phyloP scores from a whole-genome alignment of 2,329 filamentous ascomycete species.

The Fusarium robinianum region DNA sequence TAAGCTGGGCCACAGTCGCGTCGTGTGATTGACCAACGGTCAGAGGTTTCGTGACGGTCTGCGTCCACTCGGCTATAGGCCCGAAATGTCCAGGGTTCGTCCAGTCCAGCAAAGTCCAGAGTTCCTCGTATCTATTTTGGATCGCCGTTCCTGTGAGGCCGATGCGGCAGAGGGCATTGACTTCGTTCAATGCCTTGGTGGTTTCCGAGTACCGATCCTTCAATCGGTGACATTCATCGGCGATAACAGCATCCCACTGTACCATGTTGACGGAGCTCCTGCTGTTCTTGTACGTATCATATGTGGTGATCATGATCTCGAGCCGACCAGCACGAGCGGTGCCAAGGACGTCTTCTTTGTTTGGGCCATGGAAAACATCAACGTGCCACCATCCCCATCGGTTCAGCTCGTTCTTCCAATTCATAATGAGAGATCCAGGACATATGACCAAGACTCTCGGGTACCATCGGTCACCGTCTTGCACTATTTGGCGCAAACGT shows the following conservation, averaged over 20 bases:
- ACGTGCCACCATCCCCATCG: constrained; percentile 97
- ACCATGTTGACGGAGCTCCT: constrained; percentile 77
- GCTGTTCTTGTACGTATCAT: constrained; percentile 84
- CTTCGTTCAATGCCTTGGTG: constrained; percentile 83
- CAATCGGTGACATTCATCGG: constrained; percentile 89
- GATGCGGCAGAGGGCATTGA: constrained; percentile 91
- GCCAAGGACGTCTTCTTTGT: constrained; percentile 70
- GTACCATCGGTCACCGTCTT: constrained; percentile 71
- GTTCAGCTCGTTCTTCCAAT: constrained; percentile 85
- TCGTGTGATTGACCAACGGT: constrained; percentile 91
- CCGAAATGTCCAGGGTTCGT: constrained; percentile 79
- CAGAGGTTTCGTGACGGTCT: constrained; percentile 76
- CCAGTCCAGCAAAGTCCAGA: constrained; percentile 97
- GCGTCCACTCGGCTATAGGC: constrained; percentile 73
- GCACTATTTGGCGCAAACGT: constrained; percentile 83
- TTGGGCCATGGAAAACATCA: constrained; percentile 75
- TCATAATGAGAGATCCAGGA: constrained; percentile 83
- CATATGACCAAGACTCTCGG: constrained; percentile 79
- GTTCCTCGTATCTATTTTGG: constrained; percentile 95
- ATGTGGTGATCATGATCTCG: constrained; percentile 94
- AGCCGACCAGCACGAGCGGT: constrained; percentile 75
- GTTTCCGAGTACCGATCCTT: constrained; percentile 80
- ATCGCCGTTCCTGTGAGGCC: constrained; percentile 95
- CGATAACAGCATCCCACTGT: constrained; percentile 91
- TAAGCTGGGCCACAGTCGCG: constrained; percentile 81